Base-by-base conservation (phyloP, 2,329 filamentous ascomycete species). In the Pseudogymnoascus sp. region DNA sequence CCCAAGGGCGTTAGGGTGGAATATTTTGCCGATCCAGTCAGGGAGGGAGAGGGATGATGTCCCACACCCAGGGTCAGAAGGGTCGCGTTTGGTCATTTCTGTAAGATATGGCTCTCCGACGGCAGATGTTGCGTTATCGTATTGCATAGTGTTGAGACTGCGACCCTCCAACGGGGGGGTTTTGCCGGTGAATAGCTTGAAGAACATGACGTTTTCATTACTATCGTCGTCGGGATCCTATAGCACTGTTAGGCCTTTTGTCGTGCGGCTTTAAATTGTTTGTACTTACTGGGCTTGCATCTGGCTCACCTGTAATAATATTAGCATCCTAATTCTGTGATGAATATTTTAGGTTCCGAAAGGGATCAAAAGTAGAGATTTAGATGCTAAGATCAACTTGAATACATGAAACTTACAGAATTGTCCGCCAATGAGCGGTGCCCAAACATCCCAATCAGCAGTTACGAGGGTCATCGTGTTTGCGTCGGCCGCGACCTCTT, bases 1-100 rank as follows among this genome's bases (percentile, higher is more conserved):
- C 39, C 69, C 70, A 8, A 37, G 55, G 39, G 65, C 61, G 65
- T 74, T 75, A 10, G 74, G 72, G 63, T 75, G 74, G 64, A 76
- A 75, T 59, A 68, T 68, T 29, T 65, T 66, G 7, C 67, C 69
- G 59, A 74, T 63, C 10, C 45, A 64, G 67, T 74, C 72, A 6
- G 73, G 74, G n/a, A 73, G 61, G 1, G 69, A 69, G 14, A 73
- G 33, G n/a, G 65, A 63, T 7, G 63, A 60, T 21, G 41, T 38
- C 31, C 63, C 63, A 26, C 62, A 35, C n/a, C 41, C 41, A 31
- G 39, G 61, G 58, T 71, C 69, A 2, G 67, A 67, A 14, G 72
- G 72, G 61, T 72, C 49, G 41, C 63, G 61, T 45, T 62, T 60
- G 29, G 58, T 31, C 60, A 59, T 49, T n/a, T 59, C 39, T 4